A percentile compares a stretch with the other conserved stretches of the same genome.
Evolutionary conservation across 2,329 filamentous ascomycete genomes (phyloP).

Genomic region (Aspergillus pseudoterreus): DNA sequence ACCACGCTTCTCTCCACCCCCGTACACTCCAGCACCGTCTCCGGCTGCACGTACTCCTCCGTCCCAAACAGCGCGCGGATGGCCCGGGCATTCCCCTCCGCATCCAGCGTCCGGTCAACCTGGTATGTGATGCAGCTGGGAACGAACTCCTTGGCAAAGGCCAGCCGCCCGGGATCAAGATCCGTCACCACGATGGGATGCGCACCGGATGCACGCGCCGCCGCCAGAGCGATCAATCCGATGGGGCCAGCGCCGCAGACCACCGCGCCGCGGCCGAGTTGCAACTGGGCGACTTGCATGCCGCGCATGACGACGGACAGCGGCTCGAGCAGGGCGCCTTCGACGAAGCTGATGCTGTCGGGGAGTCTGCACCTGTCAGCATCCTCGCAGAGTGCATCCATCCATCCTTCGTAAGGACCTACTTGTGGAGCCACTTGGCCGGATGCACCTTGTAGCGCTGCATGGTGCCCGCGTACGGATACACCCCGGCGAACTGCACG

Average conservation of each 20-base stretch:
- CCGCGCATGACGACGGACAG: conserved; percentile 61
- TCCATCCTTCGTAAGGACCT: neutral
- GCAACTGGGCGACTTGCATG: conserved; percentile 52
- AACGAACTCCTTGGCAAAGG: conserved; percentile 57
- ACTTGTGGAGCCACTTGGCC: conserved; percentile 55
- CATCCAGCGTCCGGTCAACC: conserved; percentile 44
- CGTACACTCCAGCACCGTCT: conserved; percentile 62
- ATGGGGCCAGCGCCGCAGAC: conserved; percentile 64
- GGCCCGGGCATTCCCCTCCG: conserved; percentile 49
- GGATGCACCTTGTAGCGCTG: conserved; percentile 61
- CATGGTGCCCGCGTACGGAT: conserved; percentile 58
- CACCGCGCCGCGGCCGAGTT: conserved; percentile 53
- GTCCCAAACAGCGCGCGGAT: conserved; percentile 54
- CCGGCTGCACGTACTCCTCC: conserved; percentile 55
- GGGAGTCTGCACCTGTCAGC: conserved; percentile 40
- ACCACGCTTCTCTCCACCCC: conserved; percentile 62
- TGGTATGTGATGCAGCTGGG: conserved; percentile 54
- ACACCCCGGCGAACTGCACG: conserved; percentile 60
- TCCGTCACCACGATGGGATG: conserved; percentile 64
- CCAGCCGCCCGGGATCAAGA: conserved; percentile 53
- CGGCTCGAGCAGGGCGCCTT: conserved; percentile 63
- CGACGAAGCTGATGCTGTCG: conserved; percentile 52
- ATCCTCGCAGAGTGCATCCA: too few species aligned
- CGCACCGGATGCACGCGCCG: conserved; percentile 59
- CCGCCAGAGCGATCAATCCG: conserved; percentile 56